These are phyloP conservation scores for Samsoniella hepiali DNA, from an alignment of 2,329 filamentous ascomycete species.

Conservation along the genomic window DNA sequence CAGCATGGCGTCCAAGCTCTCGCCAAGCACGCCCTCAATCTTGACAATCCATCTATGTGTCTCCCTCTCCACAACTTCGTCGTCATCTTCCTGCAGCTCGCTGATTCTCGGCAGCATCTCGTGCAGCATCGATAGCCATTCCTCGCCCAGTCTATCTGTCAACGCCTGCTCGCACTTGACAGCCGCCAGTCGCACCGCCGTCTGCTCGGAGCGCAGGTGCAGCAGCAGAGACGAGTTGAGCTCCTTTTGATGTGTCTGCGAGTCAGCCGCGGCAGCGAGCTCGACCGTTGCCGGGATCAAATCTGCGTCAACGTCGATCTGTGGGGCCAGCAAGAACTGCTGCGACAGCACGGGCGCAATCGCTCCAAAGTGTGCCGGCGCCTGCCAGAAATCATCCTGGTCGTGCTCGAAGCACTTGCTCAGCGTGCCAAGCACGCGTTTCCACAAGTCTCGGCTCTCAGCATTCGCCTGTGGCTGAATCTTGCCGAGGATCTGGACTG, in stretches of 20 bases:
- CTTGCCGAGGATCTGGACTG: conserved; percentile 58
- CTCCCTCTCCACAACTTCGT: conserved; percentile 87
- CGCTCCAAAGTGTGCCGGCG: conserved; percentile 76
- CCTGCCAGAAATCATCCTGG: conserved; percentile 94
- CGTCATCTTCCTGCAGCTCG: conserved; percentile 93
- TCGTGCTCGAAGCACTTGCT: conserved; percentile 79
- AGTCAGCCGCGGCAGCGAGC: conserved; percentile 76
- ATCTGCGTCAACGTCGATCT: conserved; percentile 44
- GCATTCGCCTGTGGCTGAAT: conserved; percentile 42
- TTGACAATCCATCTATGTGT: conserved; percentile 85
- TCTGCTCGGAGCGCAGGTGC: conserved; percentile 70
- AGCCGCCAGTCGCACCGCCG: conserved; percentile 72
- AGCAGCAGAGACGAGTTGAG: conserved; percentile 77
- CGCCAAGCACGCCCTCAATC: conserved; percentile 85
- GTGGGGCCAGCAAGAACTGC: conserved; percentile 56
- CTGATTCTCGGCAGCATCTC: conserved; percentile 97
- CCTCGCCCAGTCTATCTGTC: conserved; percentile 79
- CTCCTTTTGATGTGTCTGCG: conserved; percentile 85
- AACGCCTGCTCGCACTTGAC: conserved; percentile 78
- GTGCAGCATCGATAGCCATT: conserved; percentile 86
- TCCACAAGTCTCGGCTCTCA: conserved; percentile 61
- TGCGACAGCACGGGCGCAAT: conserved; percentile 67
- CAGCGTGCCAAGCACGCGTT: conserved; percentile 67
- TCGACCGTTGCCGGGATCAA: conserved; percentile 75
- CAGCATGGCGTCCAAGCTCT: conserved; percentile 89